phyloP scores from a whole-genome alignment of 108 stramenopile species.

The Pseudonitzschia multiseries region DNA sequence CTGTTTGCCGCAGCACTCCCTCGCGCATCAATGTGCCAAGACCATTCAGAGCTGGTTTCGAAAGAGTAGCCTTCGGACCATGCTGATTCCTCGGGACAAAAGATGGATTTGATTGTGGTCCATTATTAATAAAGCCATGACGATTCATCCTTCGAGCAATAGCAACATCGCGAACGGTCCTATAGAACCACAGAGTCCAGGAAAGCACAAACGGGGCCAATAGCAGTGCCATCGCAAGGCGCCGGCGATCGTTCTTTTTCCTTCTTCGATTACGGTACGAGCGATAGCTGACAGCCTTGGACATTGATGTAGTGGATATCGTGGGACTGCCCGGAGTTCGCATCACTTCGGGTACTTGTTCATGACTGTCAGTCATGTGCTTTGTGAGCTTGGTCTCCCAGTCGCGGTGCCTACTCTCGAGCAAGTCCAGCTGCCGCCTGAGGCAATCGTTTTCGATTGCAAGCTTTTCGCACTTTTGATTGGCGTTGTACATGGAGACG shows the following conservation, averaged over 20 bases:
- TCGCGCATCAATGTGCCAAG: conserved; percentile 3
- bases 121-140: not conserved
- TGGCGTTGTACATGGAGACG: conserved; percentile 4
- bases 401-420: conserved; percentile 12
- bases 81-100: not conserved
- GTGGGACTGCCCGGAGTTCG: not conserved
- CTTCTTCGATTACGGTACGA: not conserved
- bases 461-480: conserved; percentile 8
- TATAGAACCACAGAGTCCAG: not conserved
- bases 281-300: not conserved
- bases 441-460: conserved; percentile 10
- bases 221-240: not conserved
- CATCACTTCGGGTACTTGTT: not conserved
- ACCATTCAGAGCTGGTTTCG: not conserved
- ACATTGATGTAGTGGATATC: not conserved
- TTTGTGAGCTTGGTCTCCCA: not conserved
- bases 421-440: conserved; percentile 5
- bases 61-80: not conserved
- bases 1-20: conserved; percentile 2
- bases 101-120: too few species aligned
- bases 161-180: not conserved
- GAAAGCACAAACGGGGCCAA: conserved; percentile 2
- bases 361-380: not conserved
- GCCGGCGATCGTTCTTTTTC: not conserved
- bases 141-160: not conserved